phyloP scores from a whole-genome alignment of 768 basidiomycete genomes.

The Hebeloma cylindrosporum region DNA sequence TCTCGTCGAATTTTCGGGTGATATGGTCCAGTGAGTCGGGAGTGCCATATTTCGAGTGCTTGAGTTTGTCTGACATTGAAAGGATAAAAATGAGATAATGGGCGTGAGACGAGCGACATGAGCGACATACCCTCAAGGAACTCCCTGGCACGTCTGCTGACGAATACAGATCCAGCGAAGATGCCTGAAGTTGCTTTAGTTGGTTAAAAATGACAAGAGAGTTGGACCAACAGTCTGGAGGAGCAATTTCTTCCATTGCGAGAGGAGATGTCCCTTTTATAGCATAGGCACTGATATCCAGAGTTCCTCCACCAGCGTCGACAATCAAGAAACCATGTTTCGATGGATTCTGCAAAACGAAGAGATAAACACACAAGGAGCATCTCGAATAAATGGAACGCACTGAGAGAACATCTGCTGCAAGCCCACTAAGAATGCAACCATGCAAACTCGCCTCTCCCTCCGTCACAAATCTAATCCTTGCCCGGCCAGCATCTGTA shows the following conservation, averaged over 20 bases:
- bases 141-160: slow-evolving; percentile 69
- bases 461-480: slow-evolving; percentile 80
- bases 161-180: slow-evolving; percentile 83
- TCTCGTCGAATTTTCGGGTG: slow-evolving; percentile 78
- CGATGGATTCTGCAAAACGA: slow-evolving; percentile 55
- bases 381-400: slow-evolving; percentile 18
- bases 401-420: slow-evolving; percentile 75
- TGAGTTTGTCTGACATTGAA: slow-evolving; percentile 59
- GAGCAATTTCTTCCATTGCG: slow-evolving; percentile 80
- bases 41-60: slow-evolving; percentile 69
- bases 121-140: slow-evolving; percentile 61
- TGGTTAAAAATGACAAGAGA: background rate
- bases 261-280: slow-evolving; percentile 69
- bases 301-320: slow-evolving; percentile 79
- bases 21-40: slow-evolving; percentile 75
- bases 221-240: slow-evolving; percentile 65
- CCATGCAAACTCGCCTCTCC: slow-evolving; percentile 84
- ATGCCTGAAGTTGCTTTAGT: slow-evolving; percentile 46
- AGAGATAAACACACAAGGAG: slow-evolving; percentile 1
- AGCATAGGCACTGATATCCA: slow-evolving; percentile 80
- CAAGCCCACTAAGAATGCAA: slow-evolving; percentile 75
- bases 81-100: slow-evolving; percentile 3
- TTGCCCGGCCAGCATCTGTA: slow-evolving; percentile 67
- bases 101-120: background rate
- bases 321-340: slow-evolving; percentile 78